Percentiles rank a stretch among this genome's conserved stretches.
Evolutionary conservation across 768 basidiomycete species (phyloP).

Genomic region (Phylloporus scabripes): DNA sequence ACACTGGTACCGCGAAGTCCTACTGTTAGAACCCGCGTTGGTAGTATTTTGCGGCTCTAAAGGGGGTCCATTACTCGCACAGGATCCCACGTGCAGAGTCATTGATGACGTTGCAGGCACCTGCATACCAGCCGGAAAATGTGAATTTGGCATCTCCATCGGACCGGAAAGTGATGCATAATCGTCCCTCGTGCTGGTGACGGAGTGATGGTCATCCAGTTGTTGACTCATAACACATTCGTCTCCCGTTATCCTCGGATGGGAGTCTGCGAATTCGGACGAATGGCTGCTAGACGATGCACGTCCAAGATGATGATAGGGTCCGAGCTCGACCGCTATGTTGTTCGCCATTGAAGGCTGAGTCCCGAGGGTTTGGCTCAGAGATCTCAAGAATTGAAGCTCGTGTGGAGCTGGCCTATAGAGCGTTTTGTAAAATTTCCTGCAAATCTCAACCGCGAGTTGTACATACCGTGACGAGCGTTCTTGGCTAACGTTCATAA

Average conservation of each 20-base stretch:
- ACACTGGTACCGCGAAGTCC: conserved; percentile 3
- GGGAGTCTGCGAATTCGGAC: background rate
- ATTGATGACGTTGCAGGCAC: background rate
- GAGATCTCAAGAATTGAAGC: conserved; percentile 3
- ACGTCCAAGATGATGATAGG: background rate
- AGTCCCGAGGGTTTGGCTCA: conserved; percentile 3
- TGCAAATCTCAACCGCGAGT: background rate
- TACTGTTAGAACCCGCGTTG: background rate
- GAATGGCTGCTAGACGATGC: background rate
- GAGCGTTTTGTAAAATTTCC: background rate
- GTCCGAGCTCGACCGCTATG: background rate
- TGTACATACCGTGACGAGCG: background rate
- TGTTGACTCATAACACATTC: background rate
- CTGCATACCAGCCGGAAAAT: background rate
- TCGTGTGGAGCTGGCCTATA: conserved; percentile 7
- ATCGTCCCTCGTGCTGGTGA: background rate
- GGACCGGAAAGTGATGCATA: background rate
- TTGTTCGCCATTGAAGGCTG: background rate
- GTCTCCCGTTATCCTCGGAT: background rate
- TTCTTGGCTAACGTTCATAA: background rate
- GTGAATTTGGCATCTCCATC: background rate
- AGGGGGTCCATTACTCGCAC: background rate
- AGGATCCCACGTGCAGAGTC: background rate
- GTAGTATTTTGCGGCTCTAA: background rate
- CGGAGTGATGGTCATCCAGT: background rate